Evolutionary conservation across 148 eudicot species (phyloP).

Genomic region (Rhododendron molle): DNA sequence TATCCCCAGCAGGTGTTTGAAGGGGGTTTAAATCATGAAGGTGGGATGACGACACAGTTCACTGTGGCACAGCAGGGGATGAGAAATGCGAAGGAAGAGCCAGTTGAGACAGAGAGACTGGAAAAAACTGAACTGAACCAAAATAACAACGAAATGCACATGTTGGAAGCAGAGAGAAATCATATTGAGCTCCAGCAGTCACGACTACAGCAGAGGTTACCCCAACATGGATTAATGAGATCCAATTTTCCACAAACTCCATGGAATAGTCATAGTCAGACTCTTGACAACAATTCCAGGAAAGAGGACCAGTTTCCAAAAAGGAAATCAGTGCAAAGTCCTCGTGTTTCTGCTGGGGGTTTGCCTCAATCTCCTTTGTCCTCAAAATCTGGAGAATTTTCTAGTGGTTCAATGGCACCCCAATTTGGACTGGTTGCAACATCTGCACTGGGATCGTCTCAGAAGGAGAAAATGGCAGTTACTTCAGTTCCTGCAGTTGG

Average conservation of each 20-base stretch:
- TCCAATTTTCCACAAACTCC: constrained; percentile 44
- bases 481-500: constrained; percentile 50
- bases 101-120: constrained; percentile 41
- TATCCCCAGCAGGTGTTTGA: constrained; percentile 67
- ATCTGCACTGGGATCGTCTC: constrained; percentile 53
- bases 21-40: constrained; percentile 55
- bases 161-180: constrained; percentile 46
- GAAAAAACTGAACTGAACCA: constrained; percentile 49
- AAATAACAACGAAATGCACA: constrained; percentile 42
- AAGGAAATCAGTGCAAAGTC: constrained; percentile 72
- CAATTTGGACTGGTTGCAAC: constrained; percentile 64
- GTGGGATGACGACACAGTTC: constrained; percentile 28
- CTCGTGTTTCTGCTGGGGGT: constrained; percentile 73
- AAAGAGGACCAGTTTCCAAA: constrained; percentile 70
- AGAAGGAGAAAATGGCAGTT: constrained; percentile 67
- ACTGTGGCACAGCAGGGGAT: constrained; percentile 45
- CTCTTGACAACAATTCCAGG: constrained; percentile 52
- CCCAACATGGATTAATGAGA: constrained; percentile 50
- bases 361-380: constrained; percentile 75
- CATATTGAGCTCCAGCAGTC: constrained; percentile 47
- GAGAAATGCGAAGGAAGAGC: constrained; percentile 55
- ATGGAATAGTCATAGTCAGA: constrained; percentile 61
- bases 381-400: constrained; percentile 68
- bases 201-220: constrained; percentile 55
- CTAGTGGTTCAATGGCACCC: constrained; percentile 66